Evolutionary conservation across 768 basidiomycete species (phyloP).

Genomic region (Naematelia aurantialba): DNA sequence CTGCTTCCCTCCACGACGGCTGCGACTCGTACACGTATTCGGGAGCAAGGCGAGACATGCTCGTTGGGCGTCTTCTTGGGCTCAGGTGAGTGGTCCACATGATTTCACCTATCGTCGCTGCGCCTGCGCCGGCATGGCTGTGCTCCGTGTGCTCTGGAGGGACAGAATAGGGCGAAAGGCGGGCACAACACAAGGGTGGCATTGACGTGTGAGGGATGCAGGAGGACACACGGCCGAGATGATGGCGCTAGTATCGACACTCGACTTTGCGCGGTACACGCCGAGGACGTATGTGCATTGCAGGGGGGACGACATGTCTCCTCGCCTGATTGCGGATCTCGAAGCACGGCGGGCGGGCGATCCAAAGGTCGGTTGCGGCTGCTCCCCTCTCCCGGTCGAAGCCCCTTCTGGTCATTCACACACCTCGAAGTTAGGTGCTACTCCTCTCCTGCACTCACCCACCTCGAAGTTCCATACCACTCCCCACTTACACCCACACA

Average conservation of each 20-base stretch:
- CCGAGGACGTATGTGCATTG: constrained; percentile 77
- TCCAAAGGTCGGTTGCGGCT: no score
- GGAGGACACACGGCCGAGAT: constrained; percentile 94
- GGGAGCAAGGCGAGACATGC: constrained; percentile 46
- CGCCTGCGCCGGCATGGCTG: no score
- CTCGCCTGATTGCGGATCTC: constrained; percentile 63
- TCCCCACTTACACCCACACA: no score
- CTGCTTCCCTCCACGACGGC: constrained; percentile 5
- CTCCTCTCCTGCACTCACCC: no score
- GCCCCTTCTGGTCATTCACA: no score
- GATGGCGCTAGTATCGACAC: constrained; percentile 63
- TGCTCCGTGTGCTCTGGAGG: no score
- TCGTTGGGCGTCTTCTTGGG: constrained; percentile 82
- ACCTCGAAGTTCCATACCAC: no score
- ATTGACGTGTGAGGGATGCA: constrained; percentile 45
- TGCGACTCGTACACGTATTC: not conserved
- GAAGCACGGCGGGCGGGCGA: constrained; percentile 54
- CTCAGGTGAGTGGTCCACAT: constrained; percentile 62
- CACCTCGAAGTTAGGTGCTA: no score
- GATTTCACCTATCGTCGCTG: not conserved
- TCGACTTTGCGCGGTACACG: constrained; percentile 72
- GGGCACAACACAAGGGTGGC: no score
- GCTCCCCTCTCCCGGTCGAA: no score
- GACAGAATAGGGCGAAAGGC: no score
- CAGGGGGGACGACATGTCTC: constrained; percentile 75